phyloP scores from a whole-genome alignment of 2,329 filamentous ascomycete species.

The Ustulina deusta region DNA sequence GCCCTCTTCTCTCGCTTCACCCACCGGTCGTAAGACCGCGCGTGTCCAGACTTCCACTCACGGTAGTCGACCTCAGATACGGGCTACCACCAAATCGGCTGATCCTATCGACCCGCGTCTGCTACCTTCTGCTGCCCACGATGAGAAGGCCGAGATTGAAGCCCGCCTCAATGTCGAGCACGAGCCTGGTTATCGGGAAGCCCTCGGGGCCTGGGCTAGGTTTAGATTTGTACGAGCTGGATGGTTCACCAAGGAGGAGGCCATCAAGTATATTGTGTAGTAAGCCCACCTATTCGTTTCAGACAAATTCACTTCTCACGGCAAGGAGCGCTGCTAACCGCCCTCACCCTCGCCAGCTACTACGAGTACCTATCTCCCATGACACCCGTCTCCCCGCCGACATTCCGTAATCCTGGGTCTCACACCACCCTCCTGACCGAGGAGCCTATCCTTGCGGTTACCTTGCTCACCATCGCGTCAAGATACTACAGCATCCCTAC shows the following conservation, averaged over 20 bases:
- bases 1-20: constrained; percentile 44
- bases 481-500: constrained; percentile 85
- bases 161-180: constrained; percentile 58
- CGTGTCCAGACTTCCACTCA: constrained; percentile 41
- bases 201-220: constrained; percentile 87
- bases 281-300: constrained; percentile 57
- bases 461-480: constrained; percentile 89
- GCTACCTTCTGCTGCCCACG: constrained; percentile 41
- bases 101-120: constrained; percentile 52
- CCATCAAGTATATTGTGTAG: constrained; percentile 94
- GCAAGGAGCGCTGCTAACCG: constrained; percentile 32
- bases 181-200: constrained; percentile 72
- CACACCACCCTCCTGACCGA: constrained; percentile 86
- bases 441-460: constrained; percentile 92
- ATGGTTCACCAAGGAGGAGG: constrained; percentile 95
- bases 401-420: constrained; percentile 84
- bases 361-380: constrained; percentile 91
- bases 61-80: constrained; percentile 42
- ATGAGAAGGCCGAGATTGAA: constrained; percentile 56
- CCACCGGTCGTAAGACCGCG: constrained; percentile 43
- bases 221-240: constrained; percentile 96
- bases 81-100: constrained; percentile 45
- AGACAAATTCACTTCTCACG: background rate
- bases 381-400: constrained; percentile 92
- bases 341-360: constrained; percentile 67